Evolutionary conservation across 1,139 yeast genomes (phyloP).

Genomic region (Hanseniaspora gamundiae): DNA sequence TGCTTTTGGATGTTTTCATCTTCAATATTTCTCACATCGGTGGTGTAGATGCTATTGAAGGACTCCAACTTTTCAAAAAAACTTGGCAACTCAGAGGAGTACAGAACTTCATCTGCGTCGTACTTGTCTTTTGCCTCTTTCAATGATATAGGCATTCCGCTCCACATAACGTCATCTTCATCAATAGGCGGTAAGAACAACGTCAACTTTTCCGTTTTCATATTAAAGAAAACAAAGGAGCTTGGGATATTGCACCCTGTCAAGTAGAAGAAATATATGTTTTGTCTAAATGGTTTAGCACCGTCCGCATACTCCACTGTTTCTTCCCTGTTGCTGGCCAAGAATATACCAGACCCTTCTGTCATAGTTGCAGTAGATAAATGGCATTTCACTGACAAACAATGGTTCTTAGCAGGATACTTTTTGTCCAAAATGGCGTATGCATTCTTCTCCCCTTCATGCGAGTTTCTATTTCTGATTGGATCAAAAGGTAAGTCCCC

Average conservation of each 20-base stretch:
- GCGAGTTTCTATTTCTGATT: constrained; percentile 4
- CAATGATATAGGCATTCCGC: constrained; percentile 68
- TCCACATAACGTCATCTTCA: constrained; percentile 90
- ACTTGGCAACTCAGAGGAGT: constrained; percentile 34
- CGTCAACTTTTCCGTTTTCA: constrained; percentile 42
- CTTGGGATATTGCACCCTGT: constrained; percentile 82
- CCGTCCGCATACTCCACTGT: constrained; percentile 73
- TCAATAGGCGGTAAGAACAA: constrained; percentile 76
- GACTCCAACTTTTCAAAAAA: constrained; percentile 20
- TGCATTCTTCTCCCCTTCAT: constrained; percentile 4
- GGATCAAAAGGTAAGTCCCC: constrained; percentile 7
- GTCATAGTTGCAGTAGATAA: constrained; percentile 5
- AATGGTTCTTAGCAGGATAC: constrained; percentile 72
- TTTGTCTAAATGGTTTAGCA: constrained; percentile 69
- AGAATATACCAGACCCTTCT: constrained; percentile 31
- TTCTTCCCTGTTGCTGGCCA: constrained; percentile 56
- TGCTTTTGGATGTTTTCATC: constrained; percentile 22
- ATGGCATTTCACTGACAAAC: constrained; percentile 32
- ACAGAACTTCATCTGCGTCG: constrained; percentile 75
- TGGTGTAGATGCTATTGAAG: constrained; percentile 23
- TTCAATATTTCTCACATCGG: constrained; percentile 26
- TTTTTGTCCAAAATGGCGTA: constrained; percentile 22
- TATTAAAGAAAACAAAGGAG: constrained; percentile 50
- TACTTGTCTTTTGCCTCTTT: constrained; percentile 52
- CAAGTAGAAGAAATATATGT: constrained; percentile 78